These are phyloP conservation scores for Orbilia javanica DNA, from an alignment of 2,329 filamentous ascomycete genomes.

Conservation along the genomic window DNA sequence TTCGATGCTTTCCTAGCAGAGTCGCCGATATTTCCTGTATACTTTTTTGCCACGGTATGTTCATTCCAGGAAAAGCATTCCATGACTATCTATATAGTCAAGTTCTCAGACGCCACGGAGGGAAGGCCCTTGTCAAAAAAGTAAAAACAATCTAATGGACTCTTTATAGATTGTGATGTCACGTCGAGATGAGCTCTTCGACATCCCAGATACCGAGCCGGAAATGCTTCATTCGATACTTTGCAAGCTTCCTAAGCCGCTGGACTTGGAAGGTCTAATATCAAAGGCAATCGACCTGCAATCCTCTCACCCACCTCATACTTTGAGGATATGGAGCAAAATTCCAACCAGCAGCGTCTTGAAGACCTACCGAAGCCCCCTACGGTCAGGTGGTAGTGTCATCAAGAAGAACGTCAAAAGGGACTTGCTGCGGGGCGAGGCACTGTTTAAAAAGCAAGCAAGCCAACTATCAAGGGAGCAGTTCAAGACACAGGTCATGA, in stretches of 20 bases:
- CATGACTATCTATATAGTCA: not conserved
- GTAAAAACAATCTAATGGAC: not conserved
- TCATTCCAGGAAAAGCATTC: slow-evolving; percentile 8
- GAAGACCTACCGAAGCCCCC: slow-evolving; percentile 78
- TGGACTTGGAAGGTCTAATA: slow-evolving; percentile 85
- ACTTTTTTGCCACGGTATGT: slow-evolving; percentile 79
- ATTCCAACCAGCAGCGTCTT: slow-evolving; percentile 84
- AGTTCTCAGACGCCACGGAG: too few species aligned
- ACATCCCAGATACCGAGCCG: slow-evolving; percentile 82
- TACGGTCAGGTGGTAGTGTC: slow-evolving; percentile 70
- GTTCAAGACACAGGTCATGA: slow-evolving; percentile 76
- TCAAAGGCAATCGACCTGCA: slow-evolving; percentile 75
- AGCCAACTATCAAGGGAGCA: slow-evolving; percentile 76
- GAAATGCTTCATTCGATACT: slow-evolving; percentile 93
- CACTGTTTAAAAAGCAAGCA: slow-evolving; percentile 78
- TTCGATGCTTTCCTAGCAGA: slow-evolving; percentile 92
- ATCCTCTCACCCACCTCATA: slow-evolving; percentile 77
- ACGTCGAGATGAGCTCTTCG: slow-evolving; percentile 85
- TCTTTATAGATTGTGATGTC: slow-evolving; percentile 78
- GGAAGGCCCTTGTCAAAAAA: too few species aligned
- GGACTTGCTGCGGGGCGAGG: slow-evolving; percentile 73
- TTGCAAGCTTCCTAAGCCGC: slow-evolving; percentile 83
- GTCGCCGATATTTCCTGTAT: slow-evolving; percentile 83
- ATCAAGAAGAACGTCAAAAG: slow-evolving; percentile 34
- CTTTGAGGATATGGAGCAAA: slow-evolving; percentile 76